phyloP scores from a whole-genome alignment of 2,329 filamentous ascomycete species.

The Diaporthe sp. region DNA sequence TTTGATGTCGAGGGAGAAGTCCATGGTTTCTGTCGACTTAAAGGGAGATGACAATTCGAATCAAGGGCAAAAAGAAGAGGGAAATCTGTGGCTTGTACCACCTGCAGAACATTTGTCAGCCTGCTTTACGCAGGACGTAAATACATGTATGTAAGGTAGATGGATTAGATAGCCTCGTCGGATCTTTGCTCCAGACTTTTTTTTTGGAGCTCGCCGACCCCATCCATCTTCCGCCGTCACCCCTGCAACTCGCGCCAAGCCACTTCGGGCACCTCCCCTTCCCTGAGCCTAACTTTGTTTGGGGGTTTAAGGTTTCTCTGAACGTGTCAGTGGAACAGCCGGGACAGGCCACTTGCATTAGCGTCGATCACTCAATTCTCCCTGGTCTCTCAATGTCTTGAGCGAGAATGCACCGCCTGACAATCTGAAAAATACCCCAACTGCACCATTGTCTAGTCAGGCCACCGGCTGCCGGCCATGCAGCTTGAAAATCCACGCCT shows the following conservation, averaged over 20 bases:
- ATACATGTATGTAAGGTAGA: not conserved
- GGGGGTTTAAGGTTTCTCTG: slow-evolving; percentile 36
- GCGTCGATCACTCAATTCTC: slow-evolving; percentile 37
- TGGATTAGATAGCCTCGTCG: slow-evolving; percentile 27
- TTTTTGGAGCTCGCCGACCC: slow-evolving; percentile 29
- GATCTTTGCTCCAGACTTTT: slow-evolving; percentile 22
- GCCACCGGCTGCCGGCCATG: not conserved
- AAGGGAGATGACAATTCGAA: not conserved
- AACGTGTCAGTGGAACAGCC: slow-evolving; percentile 30
- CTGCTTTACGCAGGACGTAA: not conserved
- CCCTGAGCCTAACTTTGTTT: slow-evolving; percentile 25
- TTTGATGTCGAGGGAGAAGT: slow-evolving; percentile 78
- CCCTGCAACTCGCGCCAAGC: slow-evolving; percentile 7
- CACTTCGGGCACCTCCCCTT: slow-evolving; percentile 28
- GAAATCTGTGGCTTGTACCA: not conserved
- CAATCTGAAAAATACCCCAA: not conserved
- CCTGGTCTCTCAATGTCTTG: not conserved
- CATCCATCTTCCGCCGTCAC: not conserved
- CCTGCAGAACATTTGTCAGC: not conserved
- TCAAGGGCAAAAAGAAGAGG: not conserved
- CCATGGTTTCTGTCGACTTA: slow-evolving; percentile 46
- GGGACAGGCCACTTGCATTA: slow-evolving; percentile 40
- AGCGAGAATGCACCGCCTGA: not conserved
- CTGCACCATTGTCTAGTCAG: not conserved
- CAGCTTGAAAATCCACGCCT: not conserved